Evolutionary conservation across 169 alveolate species (phyloP).

Genomic region (Prorocentrum cordatum): DNA sequence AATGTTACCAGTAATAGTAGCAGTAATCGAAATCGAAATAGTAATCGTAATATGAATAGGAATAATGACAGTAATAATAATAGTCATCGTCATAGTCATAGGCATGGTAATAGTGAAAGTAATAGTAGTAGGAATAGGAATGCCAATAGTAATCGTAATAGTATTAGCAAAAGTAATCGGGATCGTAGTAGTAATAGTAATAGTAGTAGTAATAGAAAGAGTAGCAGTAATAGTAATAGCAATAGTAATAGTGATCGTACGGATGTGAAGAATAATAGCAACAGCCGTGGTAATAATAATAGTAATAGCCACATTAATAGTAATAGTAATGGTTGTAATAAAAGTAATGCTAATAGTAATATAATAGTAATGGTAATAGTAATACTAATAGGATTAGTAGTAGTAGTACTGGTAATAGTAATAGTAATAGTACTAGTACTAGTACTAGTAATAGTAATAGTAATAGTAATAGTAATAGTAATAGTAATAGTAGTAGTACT

Average conservation of each 20-base stretch:
- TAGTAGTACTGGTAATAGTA: not conserved
- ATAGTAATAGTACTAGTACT: too few species aligned
- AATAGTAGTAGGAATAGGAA: too few species aligned
- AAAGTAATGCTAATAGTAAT: not conserved
- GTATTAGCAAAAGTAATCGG: too few species aligned
- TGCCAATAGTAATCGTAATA: not conserved
- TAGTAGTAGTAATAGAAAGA: not conserved
- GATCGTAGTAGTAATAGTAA: not conserved
- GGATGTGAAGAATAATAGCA: not conserved
- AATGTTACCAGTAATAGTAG: not conserved
- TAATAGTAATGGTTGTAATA: not conserved
- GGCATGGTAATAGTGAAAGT: not conserved
- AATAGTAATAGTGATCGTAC: not conserved
- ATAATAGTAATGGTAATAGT: not conserved
- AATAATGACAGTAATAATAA: too few species aligned
- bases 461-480: too few species aligned
- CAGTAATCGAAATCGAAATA: not conserved
- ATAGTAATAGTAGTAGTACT: too few species aligned
- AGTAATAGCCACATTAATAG: not conserved
- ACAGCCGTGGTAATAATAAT: not conserved
- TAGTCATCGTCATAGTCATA: not conserved
- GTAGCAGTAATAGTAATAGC: not conserved
- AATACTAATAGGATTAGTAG: not conserved
- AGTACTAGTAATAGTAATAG: too few species aligned
- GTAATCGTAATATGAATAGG: not conserved